Percentiles rank a stretch among this genome's conserved stretches.
phyloP scores from a whole-genome alignment of 2,329 filamentous ascomycete genomes.

The Colletotrichum endophyticum region DNA sequence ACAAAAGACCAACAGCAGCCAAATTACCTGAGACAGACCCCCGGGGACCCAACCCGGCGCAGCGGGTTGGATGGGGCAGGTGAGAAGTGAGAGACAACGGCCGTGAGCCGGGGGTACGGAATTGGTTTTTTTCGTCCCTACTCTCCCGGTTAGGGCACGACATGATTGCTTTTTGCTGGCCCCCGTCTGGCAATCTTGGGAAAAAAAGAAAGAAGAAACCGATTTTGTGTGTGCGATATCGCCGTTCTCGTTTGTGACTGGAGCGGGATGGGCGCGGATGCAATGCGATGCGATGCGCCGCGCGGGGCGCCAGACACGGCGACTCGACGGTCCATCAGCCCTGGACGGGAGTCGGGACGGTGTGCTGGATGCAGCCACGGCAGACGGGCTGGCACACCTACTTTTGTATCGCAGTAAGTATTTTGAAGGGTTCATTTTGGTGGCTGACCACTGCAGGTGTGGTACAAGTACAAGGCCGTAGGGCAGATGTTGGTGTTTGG shows the following conservation, averaged over 20 bases:
- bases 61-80: conserved; percentile 2
- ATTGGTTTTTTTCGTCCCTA: not conserved
- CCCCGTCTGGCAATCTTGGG: not conserved
- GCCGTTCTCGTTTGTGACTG: conserved; percentile 6
- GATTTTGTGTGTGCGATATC: not conserved
- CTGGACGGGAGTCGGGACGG: not conserved
- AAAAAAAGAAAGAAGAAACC: not conserved
- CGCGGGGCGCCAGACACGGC: not conserved
- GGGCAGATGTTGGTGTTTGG: not conserved
- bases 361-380: conserved; percentile 12
- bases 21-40: not conserved
- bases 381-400: not conserved
- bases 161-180: not conserved
- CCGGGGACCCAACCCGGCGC: not conserved
- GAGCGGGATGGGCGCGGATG: conserved; percentile 14
- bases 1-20: not conserved
- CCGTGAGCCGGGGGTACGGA: not conserved
- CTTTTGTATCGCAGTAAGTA: not conserved
- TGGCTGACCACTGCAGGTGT: not conserved
- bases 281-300: conserved; percentile 13
- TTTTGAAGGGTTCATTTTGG: not conserved
- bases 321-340: not conserved
- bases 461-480: not conserved
- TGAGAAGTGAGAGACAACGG: not conserved
- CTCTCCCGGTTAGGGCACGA: not conserved